Base-by-base conservation (phyloP, 768 basidiomycete genomes). In the Dentipellis fragilis region DNA sequence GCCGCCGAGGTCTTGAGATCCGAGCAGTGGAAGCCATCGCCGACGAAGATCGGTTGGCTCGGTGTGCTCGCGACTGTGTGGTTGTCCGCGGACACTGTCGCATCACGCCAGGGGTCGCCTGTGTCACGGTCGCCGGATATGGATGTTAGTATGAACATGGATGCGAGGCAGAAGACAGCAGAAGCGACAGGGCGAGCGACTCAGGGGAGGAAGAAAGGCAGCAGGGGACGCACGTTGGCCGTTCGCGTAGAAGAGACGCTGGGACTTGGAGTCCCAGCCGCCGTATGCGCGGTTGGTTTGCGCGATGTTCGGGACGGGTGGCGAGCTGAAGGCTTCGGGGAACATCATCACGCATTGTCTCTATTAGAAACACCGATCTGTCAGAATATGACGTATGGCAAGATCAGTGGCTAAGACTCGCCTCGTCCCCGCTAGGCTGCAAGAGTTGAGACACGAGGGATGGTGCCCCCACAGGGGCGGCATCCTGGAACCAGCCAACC, bases 81-180 rank as follows among this genome's bases (percentile, higher is more conserved):
- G 12, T 72, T 72, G 21, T 78, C 74, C 0, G 85, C 79, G 4
- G 85, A 87, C 5, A 87, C 72, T 0, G 85, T 87, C 5, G 80
- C 78, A 54, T 83, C 81, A 51, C 79, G 75, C 85, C 85, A 88
- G n/a, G 87, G 85, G 62, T 88, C 85, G 45, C 83, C 85, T 49
- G 22, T 6, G 6, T 21, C 10, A 17, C 12, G 48, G 29, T 29
- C 6, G 29, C 29, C 29, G 29, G 29, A 29, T 3, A 6, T 3
- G 29, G 29, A 6, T 3, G 6, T 29, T 29, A 29, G 29, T 29
- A 29, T 29, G 29, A 29, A 6, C 29, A 6, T 29, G 29, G n/a
- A 14, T 19, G 9, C 9, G 14, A 9, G 14, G 19, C 19, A 42
- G 14, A 9, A 9, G 40, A 14, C 40, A 21, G 1, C 17, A 49